These are phyloP conservation scores for Talaromyces thailandensis DNA, from an alignment of 495 filamentous ascomycete genomes.

Conservation along the genomic window DNA sequence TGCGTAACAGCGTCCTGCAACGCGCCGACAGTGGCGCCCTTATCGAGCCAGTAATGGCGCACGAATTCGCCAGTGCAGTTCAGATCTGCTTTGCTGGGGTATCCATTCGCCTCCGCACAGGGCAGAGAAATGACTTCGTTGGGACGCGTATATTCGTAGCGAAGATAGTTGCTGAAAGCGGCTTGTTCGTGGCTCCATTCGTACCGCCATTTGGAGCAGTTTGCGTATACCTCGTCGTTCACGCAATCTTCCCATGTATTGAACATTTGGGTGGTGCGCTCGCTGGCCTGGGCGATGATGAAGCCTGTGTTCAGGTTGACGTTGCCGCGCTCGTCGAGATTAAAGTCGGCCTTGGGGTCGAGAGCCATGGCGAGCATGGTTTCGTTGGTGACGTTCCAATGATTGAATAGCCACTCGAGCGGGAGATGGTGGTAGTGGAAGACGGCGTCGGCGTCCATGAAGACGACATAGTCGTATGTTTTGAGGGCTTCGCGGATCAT, in stretches of 20 bases:
- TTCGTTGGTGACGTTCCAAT: conserved; percentile 35
- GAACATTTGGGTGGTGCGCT: conserved; percentile 25
- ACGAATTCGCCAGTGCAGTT: conserved; percentile 13
- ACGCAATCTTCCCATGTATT: conserved; percentile 28
- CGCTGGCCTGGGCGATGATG: conserved; percentile 26
- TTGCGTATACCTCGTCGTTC: conserved; percentile 16
- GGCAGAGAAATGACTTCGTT: conserved; percentile 26
- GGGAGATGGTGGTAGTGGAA: conserved; percentile 39
- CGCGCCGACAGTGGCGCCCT: conserved; percentile 4
- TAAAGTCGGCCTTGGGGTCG: conserved; percentile 22
- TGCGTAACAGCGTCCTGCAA: conserved; percentile 10
- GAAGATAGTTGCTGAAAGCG: conserved; percentile 26
- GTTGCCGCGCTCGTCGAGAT: conserved; percentile 20
- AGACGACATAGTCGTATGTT: conserved; percentile 38
- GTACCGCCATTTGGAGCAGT: conserved; percentile 20
- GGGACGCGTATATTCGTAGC: conserved; percentile 21
- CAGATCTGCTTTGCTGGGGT: conserved; percentile 8
- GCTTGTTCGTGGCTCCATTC: conserved; percentile 31
- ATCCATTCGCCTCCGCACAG: conserved; percentile 29
- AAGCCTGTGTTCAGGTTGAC: conserved; percentile 31
- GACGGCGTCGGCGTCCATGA: conserved; percentile 42
- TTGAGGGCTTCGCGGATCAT: conserved; percentile 34
- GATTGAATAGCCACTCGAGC: conserved; percentile 46
- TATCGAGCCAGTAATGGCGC: conserved; percentile 14
- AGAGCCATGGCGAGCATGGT: conserved; percentile 37